These are phyloP conservation scores for Oenanthe sinensis DNA, from an alignment of 129 eudicot genomes.

Conservation along the genomic window DNA sequence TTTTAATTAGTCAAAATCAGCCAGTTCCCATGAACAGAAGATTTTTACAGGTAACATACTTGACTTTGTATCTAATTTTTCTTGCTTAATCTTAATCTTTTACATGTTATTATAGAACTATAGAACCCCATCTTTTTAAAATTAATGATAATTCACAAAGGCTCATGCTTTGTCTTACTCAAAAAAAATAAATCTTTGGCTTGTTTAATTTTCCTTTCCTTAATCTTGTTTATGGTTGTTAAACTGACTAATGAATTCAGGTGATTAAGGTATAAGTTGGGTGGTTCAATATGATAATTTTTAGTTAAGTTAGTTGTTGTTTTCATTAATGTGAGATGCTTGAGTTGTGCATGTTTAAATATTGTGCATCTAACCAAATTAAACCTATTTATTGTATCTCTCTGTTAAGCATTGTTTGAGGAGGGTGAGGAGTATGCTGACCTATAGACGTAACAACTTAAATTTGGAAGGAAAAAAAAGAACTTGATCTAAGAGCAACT, in stretches of 20 bases:
- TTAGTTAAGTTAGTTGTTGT: not conserved
- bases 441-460: not conserved
- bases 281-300: not conserved
- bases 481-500: not conserved
- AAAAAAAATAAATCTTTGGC: too few relatives aligned
- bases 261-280: not conserved
- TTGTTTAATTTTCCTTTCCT: not conserved
- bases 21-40: not conserved
- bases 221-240: not conserved
- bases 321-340: too few relatives aligned
- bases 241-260: not conserved
- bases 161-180: too few relatives aligned
- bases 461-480: not conserved
- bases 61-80: not conserved
- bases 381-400: not conserved
- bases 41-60: not conserved
- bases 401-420: not conserved
- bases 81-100: not conserved
- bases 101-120: not conserved
- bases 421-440: not conserved
- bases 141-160: too few relatives aligned
- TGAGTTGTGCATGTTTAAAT: not conserved
- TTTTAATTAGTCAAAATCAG: not conserved
- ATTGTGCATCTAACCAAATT: not conserved
- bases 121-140: not conserved